Evolutionary conservation across 108 stramenopile species (phyloP), one percentile per base, ranked within the genome.

Genomic region (Fragilaria radians): DNA sequence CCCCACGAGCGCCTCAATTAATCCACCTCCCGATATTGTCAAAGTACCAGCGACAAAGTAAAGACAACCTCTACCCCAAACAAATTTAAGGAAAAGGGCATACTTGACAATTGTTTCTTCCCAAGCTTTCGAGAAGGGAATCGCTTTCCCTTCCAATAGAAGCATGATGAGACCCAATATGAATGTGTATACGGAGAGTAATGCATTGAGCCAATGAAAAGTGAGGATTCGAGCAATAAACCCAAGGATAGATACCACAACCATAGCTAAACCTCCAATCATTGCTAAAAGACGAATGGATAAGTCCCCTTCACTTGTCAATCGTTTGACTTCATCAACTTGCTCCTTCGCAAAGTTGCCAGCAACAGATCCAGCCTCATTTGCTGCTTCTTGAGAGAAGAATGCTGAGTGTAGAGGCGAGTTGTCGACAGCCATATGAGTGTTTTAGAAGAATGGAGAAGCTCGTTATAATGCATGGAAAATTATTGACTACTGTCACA

Each of bases 41-140:
- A 82, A 47, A 23, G 81, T 59, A 17, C 81, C 81, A 9, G 65
- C 61, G 26, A 82, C 46, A 59, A 82, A 79, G 62, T 79, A 82
- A 4, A 82, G 48, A 11, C 31, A 33, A 0, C 81, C 81, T 31
- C 81, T 63, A 33, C 81, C 81, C 64, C 77, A 73, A 19, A 82
- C 59, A 55, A 66, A 78, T 25, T 59, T 66, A 14, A 82, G 62
- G 54, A 82, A 75, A 27, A 79, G 50, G 24, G 81, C 81, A 67
- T 73, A 81, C 57, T 70, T 74, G 26, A 45, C 33, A 33, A 77
- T 52, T 18, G 54, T 57, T 5, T 70, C 53, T 21, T 66, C 63
- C 42, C 68, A 67, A 9, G 22, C 11, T 21, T 46, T 56, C 27
- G 62, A 54, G 24, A 53, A 55, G 45, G 42, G 51, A 14, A 48